Conservation (phyloP, 2,329 filamentous ascomycete genomes). For the Hymenoscyphus linearis region DNA sequence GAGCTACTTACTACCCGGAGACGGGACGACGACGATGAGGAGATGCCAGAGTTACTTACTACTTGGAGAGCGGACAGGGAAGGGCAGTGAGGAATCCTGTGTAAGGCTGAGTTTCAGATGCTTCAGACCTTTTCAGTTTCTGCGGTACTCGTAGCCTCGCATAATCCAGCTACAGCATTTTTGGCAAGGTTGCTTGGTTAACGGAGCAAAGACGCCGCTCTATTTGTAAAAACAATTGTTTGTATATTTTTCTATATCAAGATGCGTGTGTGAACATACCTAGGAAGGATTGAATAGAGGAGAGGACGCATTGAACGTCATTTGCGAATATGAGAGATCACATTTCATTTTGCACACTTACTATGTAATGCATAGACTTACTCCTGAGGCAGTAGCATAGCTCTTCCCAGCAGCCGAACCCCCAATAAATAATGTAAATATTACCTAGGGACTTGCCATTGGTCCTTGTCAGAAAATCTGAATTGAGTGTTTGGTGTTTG, state of each 20-base stretch:
- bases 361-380: no score
- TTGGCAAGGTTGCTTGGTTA: neutral
- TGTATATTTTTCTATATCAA: neutral
- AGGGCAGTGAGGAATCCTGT: neutral
- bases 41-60: no score
- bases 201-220: neutral
- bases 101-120: neutral
- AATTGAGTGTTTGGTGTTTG: no score
- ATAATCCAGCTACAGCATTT: neutral
- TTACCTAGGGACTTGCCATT: no score
- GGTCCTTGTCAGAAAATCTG: no score
- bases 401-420: no score
- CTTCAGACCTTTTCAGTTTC: neutral
- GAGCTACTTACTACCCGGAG: no score
- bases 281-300: neutral
- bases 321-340: neutral
- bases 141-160: neutral
- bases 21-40: no score
- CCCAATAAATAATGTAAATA: no score
- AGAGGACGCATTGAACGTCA: neutral
- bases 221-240: neutral
- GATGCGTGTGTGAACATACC: neutral
- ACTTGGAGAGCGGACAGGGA: neutral
- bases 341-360: neutral
- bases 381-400: no score